A percentile compares a stretch with the other conserved stretches of the same genome.
These are phyloP conservation scores for Amylostereum chailletii DNA, from an alignment of 1,284 basidiomycete genomes.

Conservation along the genomic window DNA sequence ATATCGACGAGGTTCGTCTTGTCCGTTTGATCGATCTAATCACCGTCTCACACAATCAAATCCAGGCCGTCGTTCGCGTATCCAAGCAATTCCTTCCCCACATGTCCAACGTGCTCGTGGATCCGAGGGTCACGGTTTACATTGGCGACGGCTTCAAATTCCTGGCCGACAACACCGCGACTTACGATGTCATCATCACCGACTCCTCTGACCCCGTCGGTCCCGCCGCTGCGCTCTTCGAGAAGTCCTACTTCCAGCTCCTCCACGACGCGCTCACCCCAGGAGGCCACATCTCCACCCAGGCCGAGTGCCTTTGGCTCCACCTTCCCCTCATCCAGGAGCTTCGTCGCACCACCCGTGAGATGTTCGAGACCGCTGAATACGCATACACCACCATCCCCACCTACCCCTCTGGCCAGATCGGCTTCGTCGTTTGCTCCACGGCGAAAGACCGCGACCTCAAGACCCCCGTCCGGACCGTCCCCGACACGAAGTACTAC, in stretches of 20 bases:
- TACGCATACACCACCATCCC: conserved; percentile 98
- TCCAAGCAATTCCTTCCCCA: conserved; percentile 91
- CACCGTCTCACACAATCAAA: background rate
- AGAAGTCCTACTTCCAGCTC: conserved; percentile 96
- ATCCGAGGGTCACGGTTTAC: conserved; percentile 81
- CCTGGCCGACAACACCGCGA: conserved; percentile 81
- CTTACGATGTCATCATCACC: conserved; percentile 98
- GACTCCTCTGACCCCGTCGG: conserved; percentile 99
- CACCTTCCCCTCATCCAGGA: conserved; percentile 86
- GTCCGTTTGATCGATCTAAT: background rate
- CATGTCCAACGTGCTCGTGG: conserved; percentile 83
- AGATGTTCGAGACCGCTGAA: conserved; percentile 79
- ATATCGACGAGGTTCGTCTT: conserved; percentile 84
- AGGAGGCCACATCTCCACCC: conserved; percentile 93
- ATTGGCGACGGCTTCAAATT: conserved; percentile 98
- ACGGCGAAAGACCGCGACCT: conserved; percentile 70
- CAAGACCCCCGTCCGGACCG: conserved; percentile 60
- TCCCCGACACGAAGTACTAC: conserved; percentile 79
- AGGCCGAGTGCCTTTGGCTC: conserved; percentile 95
- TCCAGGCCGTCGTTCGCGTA: conserved; percentile 87
- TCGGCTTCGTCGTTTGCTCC: conserved; percentile 91
- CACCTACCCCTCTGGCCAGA: conserved; percentile 95
- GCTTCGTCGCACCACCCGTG: conserved; percentile 66
- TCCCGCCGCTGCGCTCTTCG: conserved; percentile 90
- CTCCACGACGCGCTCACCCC: conserved; percentile 84